Conservation (phyloP, 176 grass and related monocot genomes). For the Avena insularis region DNA sequence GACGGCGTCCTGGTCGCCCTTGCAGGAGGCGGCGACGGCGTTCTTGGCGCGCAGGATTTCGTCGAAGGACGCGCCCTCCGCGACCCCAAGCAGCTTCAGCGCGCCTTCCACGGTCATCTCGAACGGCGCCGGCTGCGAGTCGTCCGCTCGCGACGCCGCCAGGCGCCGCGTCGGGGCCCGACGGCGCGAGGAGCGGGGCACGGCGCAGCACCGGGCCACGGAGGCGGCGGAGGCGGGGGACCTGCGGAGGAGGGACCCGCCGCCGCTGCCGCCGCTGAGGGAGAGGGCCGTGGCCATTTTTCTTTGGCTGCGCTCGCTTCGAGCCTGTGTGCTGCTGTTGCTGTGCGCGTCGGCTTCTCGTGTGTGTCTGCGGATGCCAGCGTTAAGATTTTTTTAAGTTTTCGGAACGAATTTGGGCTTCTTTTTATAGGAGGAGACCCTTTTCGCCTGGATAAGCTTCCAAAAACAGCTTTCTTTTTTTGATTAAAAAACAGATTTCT, state of each 20-base stretch:
- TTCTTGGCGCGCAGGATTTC: conserved; percentile 97
- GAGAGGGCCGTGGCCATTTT: conserved; percentile 72
- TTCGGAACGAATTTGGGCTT: conserved; percentile 9
- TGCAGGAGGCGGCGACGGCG: conserved; percentile 72
- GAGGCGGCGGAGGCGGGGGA: not conserved
- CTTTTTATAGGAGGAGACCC: not conserved
- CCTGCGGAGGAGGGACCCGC: conserved; percentile 43
- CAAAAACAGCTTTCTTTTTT: not conserved
- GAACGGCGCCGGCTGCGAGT: conserved; percentile 72
- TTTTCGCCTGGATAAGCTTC: conserved; percentile 33
- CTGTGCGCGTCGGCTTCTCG: conserved; percentile 41
- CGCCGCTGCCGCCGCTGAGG: conserved; percentile 39
- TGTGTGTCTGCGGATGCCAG: conserved; percentile 5
- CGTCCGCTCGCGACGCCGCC: conserved; percentile 67
- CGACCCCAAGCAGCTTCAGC: conserved; percentile 82
- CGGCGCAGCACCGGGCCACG: conserved; percentile 40
- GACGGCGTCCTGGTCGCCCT: conserved; percentile 84
- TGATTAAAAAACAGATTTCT: not conserved
- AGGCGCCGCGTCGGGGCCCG: conserved; percentile 40
- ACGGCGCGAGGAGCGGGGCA: conserved; percentile 28
- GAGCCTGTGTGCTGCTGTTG: conserved; percentile 3
- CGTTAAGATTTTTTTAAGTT: conserved; percentile 29
- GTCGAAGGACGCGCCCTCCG: conserved; percentile 78
- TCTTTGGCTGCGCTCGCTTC: conserved; percentile 51
- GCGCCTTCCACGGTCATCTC: conserved; percentile 91